Percentiles rank a stretch among this genome's conserved stretches.
Evolutionary conservation across 768 basidiomycete genomes (phyloP).

Genomic region (Pulveroboletus frians): DNA sequence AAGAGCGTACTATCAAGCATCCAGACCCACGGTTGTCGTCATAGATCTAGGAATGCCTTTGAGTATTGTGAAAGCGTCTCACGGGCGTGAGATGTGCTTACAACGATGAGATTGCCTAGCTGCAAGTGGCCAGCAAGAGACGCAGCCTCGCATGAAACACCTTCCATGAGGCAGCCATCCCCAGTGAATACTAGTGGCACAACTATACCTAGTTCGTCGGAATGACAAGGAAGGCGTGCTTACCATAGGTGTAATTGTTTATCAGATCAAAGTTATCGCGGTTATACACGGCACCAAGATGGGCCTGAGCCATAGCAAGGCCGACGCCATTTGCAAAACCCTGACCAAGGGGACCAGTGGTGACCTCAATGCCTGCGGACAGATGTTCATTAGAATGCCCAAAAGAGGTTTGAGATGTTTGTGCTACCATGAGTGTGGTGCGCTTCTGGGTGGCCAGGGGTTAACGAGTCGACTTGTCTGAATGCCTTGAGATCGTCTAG

Average conservation of each 20-base stretch:
- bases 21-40: conserved; percentile 83
- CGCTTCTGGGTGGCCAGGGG: conserved; percentile 89
- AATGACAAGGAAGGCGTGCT: conserved; percentile 6
- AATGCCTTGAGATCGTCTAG: conserved; percentile 91
- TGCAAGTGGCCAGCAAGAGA: conserved; percentile 92
- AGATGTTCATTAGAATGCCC: conserved; percentile 4
- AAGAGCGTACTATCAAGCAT: not conserved
- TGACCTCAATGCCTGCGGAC: conserved; percentile 70
- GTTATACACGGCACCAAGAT: conserved; percentile 87
- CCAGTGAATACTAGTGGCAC: conserved; percentile 69
- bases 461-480: conserved; percentile 85
- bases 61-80: conserved; percentile 12
- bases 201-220: conserved; percentile 1
- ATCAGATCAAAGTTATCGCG: conserved; percentile 76
- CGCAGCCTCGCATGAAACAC: conserved; percentile 88
- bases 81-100: conserved; percentile 37
- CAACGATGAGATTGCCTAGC: conserved; percentile 88
- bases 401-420: not conserved
- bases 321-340: conserved; percentile 93
- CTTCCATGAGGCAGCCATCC: conserved; percentile 97
- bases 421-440: conserved; percentile 57
- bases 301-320: conserved; percentile 88
- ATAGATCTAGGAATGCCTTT: conserved; percentile 56
- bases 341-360: conserved; percentile 94
- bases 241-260: conserved; percentile 87